Base-by-base conservation (phyloP, 176 grass and related monocot genomes). In the Neostapfia colusana region DNA sequence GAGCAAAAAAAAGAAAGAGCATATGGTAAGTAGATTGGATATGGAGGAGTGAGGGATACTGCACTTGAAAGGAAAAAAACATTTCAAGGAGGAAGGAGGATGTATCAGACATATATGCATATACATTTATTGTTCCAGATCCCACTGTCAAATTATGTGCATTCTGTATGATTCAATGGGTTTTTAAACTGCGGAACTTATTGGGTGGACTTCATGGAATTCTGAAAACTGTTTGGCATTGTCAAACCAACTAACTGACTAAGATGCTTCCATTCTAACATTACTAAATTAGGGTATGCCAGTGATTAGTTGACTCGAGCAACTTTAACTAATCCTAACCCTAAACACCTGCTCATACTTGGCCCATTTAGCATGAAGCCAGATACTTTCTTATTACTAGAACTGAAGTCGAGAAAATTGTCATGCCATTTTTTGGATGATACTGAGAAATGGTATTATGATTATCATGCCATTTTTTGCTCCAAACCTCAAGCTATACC, bases 131-230 rank as follows among this genome's bases (percentile, higher is more conserved):
- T 31, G 18, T 67, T 25, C 10, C 34, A 44, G 21, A 55, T 5
- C 49, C 23, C 18, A 2, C 15, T 8, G 11, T 27, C 20, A 11
- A 43, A 41, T 60, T 25, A 37, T 41, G 74, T 21, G 26, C 46
- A 72, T 74, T 88, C 42, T 79, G 27, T 65, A 79, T 74, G 35
- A 20, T 63, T 63, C 70, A 46, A 62, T n/a, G 5, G 23, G 4
- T 56, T 76, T 26, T 8, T n/a, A n/a, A n/a, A 8, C 26, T 48
- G 4, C 9, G 27, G 42, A 65, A 2, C 66, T 79, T 79, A 25
- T 57, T 57, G 21, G 54, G 15, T 13, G 4, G 9, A 31, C 25
- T 27, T 69, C 10, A 74, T 74, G 75, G 53, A 84, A 75, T 46
- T 58, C 49, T 6, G 0, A 37, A 68, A 82, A 25, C 8, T 0